Conservation (phyloP, 106 monocot genomes). For the Dioscorea alata region DNA sequence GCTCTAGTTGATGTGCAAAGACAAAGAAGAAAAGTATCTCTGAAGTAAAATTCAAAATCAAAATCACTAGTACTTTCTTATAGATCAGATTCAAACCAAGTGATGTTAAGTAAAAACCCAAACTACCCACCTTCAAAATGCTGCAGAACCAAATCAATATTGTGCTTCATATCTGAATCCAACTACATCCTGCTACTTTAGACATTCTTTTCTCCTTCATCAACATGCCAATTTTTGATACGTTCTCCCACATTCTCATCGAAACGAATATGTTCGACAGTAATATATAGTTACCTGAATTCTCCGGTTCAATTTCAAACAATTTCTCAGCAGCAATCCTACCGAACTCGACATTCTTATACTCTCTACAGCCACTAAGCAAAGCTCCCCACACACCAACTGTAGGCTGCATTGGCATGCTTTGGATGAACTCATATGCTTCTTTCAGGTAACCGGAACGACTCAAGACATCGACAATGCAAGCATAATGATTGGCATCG, state of each 20-base stretch:
- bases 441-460: conserved; percentile 45
- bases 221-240: conserved; percentile 38
- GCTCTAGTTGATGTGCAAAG: too few species aligned
- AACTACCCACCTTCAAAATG: conserved; percentile 22
- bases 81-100: too few species aligned
- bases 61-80: too few species aligned
- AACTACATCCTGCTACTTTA: conserved; percentile 63
- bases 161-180: conserved; percentile 49
- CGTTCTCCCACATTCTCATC: conserved; percentile 45
- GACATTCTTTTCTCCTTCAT: conserved; percentile 55
- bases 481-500: conserved; percentile 62
- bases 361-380: conserved; percentile 45
- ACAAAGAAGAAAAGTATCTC: too few species aligned
- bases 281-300: conserved; percentile 53
- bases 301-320: conserved; percentile 58
- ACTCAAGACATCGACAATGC: conserved; percentile 59
- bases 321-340: conserved; percentile 37
- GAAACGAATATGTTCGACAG: conserved; percentile 43
- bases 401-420: conserved; percentile 54
- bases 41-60: too few species aligned
- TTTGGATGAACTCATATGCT: conserved; percentile 50
- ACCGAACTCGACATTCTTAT: conserved; percentile 52
- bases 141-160: conserved; percentile 38
- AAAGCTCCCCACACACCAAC: conserved; percentile 59
- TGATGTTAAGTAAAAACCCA: too few species aligned